Base-by-base conservation (phyloP, 768 basidiomycete species). In the Suillus subaureus region DNA sequence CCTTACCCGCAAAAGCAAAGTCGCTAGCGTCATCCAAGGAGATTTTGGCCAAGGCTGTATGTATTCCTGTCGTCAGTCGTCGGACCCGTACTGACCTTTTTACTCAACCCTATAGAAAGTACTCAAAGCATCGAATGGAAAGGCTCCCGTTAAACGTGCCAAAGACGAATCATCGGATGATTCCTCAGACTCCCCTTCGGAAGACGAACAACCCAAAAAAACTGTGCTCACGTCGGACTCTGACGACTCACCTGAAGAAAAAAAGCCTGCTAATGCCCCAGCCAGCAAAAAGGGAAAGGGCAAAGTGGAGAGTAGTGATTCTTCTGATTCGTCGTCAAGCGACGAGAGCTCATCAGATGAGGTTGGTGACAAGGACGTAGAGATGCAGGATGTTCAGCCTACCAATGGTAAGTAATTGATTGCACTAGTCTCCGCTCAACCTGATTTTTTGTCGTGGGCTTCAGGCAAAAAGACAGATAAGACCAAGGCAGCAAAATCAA, bases 41-140 rank as follows among this genome's bases (percentile, higher is more conserved):
- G 60, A 81, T 81, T 28, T 71, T 82, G 0, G 80, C 78, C 16
- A 85, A 81, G 70, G 81, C 79, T 45, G 77, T 77, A 64, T 66
- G 31, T 65, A 21, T 54, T n/a, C 16, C 7, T 31, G 21, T 64
- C 23, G 18, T 37, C 5, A 37, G 23, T 7, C 37, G n/a, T 58
- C 33, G 33, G 33, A 33, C 33, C 4, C 56, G 16, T 55, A 21
- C 18, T 28, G 8, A 60, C 26, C n/a, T 54, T 18, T 64, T 18
- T 15, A 35, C 26, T 13, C 18, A 9, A 35, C 57, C 8, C 15
- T 12, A 61, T 55, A 77, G 71, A 71, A 72, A 62, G 69, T 69
- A 35, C 69, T 60, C 40, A 31, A 60, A 55, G 54, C 54, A 60
- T 60, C 65, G 47, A 71, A 73, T 56, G 67, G 60, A 26, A 77